Evolutionary conservation across 208 protist genomes (phyloP).

Genomic region (Lotmaria passim): DNA sequence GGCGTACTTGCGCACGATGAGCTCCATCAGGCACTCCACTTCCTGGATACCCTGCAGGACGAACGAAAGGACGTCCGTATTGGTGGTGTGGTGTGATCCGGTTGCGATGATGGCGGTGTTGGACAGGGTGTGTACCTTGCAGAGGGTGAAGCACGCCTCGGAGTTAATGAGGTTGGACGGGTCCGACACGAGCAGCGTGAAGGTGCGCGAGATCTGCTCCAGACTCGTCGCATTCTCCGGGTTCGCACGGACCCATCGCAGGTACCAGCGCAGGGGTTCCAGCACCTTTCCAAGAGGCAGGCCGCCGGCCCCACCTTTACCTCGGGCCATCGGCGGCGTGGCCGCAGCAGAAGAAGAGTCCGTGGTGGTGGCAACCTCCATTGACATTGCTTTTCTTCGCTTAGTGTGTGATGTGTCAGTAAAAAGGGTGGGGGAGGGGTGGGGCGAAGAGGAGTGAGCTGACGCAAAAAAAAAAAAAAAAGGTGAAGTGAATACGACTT

Average conservation of each 20-base stretch:
- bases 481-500: no score
- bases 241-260: conserved; percentile 77
- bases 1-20: conserved; percentile 60
- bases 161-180: conserved; percentile 66
- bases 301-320: neutral
- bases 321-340: neutral
- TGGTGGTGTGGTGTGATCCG: conserved; percentile 33
- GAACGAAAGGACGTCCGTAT: conserved; percentile 45
- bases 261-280: conserved; percentile 57
- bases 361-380: conserved; percentile 6
- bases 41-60: conserved; percentile 48
- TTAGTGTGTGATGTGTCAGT: neutral
- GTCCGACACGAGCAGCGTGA: conserved; percentile 66
- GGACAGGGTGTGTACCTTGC: conserved; percentile 62
- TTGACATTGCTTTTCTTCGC: no score
- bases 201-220: conserved; percentile 69
- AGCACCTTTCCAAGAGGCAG: conserved; percentile 33
- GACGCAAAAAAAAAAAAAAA: no score
- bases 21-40: conserved; percentile 68
- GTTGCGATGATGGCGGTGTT: conserved; percentile 61
- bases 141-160: conserved; percentile 64
- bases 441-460: neutral
- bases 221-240: conserved; percentile 62
- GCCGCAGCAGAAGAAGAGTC: conserved; percentile 3
- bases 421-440: neutral